A percentile compares a stretch with the other conserved stretches of the same genome.
Conservation (phyloP, 305 asterid species). For the Plantago coronopus region DNA sequence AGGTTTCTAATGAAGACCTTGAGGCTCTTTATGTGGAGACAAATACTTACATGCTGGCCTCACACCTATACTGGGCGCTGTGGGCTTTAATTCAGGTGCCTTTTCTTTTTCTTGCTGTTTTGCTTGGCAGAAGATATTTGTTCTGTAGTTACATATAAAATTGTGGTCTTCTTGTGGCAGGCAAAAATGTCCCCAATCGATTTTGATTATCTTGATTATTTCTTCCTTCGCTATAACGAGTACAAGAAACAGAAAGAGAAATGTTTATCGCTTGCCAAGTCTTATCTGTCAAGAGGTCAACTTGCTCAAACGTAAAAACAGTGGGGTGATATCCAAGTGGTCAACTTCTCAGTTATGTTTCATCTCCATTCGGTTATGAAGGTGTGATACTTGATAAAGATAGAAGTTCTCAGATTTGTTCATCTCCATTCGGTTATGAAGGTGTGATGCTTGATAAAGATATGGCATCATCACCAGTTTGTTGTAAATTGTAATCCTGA, state of each 20-base stretch:
- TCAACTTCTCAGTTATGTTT: too few relatives aligned
- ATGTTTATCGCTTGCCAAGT: slow-evolving; percentile 39
- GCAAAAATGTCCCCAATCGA: slow-evolving; percentile 91
- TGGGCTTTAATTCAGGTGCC: slow-evolving; percentile 94
- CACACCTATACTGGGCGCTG: slow-evolving; percentile 85
- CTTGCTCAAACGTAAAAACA: slow-evolving; percentile 18
- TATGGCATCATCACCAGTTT: too few relatives aligned
- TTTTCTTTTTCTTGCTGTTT: background rate
- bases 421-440: too few relatives aligned
- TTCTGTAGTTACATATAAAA: slow-evolving; percentile 17
- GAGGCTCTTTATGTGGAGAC: slow-evolving; percentile 71
- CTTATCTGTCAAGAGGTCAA: slow-evolving; percentile 29
- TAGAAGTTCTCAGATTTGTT: too few relatives aligned
- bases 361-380: too few relatives aligned
- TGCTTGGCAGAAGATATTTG: background rate
- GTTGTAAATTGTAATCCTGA: too few relatives aligned
- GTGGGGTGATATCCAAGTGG: background rate
- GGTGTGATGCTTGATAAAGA: too few relatives aligned
- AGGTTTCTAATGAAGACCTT: slow-evolving; percentile 63
- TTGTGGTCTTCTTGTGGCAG: slow-evolving; percentile 35
- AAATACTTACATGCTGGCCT: slow-evolving; percentile 65
- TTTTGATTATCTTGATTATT: slow-evolving; percentile 78
- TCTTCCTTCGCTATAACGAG: slow-evolving; percentile 70
- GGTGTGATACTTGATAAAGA: too few relatives aligned
- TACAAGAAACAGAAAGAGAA: slow-evolving; percentile 66